phyloP scores from a whole-genome alignment of 345 rosid genomes.

The Rhizophora apiculata region DNA sequence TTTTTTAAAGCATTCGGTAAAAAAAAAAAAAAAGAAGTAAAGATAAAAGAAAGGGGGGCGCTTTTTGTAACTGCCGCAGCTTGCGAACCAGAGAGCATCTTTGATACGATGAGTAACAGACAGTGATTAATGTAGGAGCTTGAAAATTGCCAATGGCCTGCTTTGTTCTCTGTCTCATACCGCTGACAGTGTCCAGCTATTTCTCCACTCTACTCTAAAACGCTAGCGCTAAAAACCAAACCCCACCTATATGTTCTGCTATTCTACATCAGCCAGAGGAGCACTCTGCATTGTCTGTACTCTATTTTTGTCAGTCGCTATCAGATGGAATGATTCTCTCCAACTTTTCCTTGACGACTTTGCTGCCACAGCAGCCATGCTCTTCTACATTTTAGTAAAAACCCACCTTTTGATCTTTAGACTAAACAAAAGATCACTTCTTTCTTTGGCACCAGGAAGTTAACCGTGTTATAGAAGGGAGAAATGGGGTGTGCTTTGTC shows the following conservation, averaged over 20 bases:
- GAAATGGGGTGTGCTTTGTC: conserved; percentile 36
- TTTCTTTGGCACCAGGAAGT: neutral
- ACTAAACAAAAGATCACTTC: neutral
- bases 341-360: conserved; percentile 21
- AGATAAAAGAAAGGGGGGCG: neutral
- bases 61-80: conserved; percentile 8
- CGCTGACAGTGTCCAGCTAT: conserved; percentile 22
- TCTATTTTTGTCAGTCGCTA: conserved; percentile 9
- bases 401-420: neutral
- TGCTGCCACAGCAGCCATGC: neutral
- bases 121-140: neutral
- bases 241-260: neutral
- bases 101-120: neutral
- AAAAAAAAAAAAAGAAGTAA: no score
- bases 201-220: conserved; percentile 1
- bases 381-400: conserved; percentile 2
- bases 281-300: neutral
- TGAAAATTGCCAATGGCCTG: neutral
- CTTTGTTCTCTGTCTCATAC: conserved; percentile 10
- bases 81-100: neutral
- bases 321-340: conserved; percentile 16
- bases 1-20: no score
- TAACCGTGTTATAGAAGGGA: conserved; percentile 1
- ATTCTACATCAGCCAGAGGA: neutral
- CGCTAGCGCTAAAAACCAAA: neutral